phyloP scores from a whole-genome alignment of 441 rosid species.

The Euphorbia corollata region DNA sequence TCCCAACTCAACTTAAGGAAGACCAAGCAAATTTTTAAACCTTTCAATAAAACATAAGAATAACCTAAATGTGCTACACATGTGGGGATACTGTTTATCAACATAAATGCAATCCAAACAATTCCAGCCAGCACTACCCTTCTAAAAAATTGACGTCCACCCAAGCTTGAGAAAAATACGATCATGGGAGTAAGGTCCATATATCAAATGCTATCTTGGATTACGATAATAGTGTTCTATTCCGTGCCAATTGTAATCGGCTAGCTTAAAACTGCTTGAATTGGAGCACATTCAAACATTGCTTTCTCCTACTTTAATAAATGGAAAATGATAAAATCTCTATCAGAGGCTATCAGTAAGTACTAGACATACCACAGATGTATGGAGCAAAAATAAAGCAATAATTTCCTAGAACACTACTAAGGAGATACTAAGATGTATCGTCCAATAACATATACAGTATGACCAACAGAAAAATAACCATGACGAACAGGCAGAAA shows the following conservation, averaged over 20 bases:
- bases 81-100: background rate
- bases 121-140: background rate
- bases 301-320: background rate
- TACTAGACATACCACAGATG: background rate
- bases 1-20: background rate
- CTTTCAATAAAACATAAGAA: background rate
- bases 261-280: background rate
- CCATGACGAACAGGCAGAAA: background rate
- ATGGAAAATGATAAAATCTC: background rate
- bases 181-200: background rate
- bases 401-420: background rate
- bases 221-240: background rate
- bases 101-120: background rate
- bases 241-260: background rate
- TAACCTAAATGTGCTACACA: background rate
- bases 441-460: background rate
- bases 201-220: background rate
- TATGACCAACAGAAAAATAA: background rate
- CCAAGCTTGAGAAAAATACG: background rate
- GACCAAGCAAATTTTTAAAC: slow-evolving; percentile 4
- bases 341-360: background rate
- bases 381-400: background rate
- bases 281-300: background rate
- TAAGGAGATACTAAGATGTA: background rate
- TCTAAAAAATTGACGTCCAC: background rate